Evolutionary conservation across 75 land plant species (phyloP), one percentile per base, ranked within the genome.

Genomic region (Pseudotsuga menziesii): DNA sequence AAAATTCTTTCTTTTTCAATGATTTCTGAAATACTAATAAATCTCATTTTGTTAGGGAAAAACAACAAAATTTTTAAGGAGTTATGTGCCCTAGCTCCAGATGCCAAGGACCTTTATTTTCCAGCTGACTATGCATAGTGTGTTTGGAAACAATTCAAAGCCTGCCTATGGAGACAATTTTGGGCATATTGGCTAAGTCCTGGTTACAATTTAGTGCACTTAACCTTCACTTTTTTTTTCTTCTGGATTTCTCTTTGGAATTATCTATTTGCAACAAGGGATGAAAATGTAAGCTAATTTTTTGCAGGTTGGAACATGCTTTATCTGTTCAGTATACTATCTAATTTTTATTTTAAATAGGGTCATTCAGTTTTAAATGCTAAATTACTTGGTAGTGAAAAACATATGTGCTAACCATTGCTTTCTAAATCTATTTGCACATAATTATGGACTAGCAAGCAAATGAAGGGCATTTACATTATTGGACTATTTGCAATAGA

Each of bases 141-240:
- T 3, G 77, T 72, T 22, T 76, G 56, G 69, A 62, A 73, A 16
- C 89, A 88, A 55, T 86, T 83, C 58, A 67, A 75, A 0, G 56
- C 76, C 7, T 83, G 76, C 71, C 73, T 88, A 32, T 90, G 92
- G 93, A 92, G 90, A 75, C 93, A 90, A 48, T 71, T 81, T 69
- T 75, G 82, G 81, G 89, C 94, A 12, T 90, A 92, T 72, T 92
- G 94, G 94, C 83, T 88, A 8, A 82, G 89, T 64, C 87, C 93
- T 22, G 83, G 81, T n/a, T 89, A 92, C 75, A 91, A 91, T 66
- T 80, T 85, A 22, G 88, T 85, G 14, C 81, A 93, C 0, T 84
- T 86, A 26, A 13, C 81, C 57, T 83, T 83, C 76, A 92, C 91
- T 16, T 17, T 90, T 5, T 11, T 77, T 2, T n/a, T n/a, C n/a